Evolutionary conservation across 1,284 basidiomycete species (phyloP), one percentile per base, ranked within the genome.

Genomic region (Cystobasidium sp.): DNA sequence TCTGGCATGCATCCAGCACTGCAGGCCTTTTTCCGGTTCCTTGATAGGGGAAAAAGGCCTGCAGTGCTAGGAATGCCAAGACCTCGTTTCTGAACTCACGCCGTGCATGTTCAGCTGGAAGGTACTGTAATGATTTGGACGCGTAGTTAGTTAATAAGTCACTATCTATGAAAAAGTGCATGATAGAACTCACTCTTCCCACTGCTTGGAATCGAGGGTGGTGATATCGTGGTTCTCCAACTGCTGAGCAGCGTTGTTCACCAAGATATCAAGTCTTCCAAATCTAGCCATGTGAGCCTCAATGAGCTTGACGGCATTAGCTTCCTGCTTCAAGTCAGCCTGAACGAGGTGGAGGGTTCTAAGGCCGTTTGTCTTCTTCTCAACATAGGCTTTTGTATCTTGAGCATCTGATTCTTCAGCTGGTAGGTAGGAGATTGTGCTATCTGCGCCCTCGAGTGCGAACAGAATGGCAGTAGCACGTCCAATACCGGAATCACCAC

Each of bases 361-460:
- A 6, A 41, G 18, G 79, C 82, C 31, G 76, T 47, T 43, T 18
- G 67, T 62, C 53, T 75, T 75, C 46, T 82, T 79, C 52, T 83
- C 81, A 76, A 86, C 83, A 64, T 83, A 78, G 18, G 85, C 78
- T 51, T 83, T 81, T 49, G 83, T 80, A 24, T 83, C 82, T 61
- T 83, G 77, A 3, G 83, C 82, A 75, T 89, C 88, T 70, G 85
- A 78, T 77, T 86, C 81, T 79, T 89, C 85, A 12, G 82, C 77
- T 0, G 85, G 83, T 31, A 86, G 83, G 80, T 87, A 86, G 52
- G 84, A 83, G 53, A 89, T 80, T 2, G 88, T 85, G 44, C 87
- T 80, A 73, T 87, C 84, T 22, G 87, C 88, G 6, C 88, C 88
- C 80, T 89, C 88, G 37, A 88, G 81, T 0, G 88, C 87, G 65